Conservation (phyloP, 352 stramenopile genomes). For the Phytophthora palmivora region DNA sequence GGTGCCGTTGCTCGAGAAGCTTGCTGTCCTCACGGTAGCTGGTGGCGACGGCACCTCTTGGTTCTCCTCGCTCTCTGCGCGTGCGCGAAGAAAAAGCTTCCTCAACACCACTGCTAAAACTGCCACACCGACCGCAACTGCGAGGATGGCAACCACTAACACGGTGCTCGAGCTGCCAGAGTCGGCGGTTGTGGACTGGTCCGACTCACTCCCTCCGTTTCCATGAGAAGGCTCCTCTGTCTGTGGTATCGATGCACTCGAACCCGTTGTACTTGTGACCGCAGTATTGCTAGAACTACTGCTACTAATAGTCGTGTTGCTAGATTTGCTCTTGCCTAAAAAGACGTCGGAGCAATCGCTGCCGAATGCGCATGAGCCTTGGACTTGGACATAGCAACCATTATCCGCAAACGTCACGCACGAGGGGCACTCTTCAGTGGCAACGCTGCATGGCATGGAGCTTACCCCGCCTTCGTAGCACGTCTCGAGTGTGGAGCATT, state of each 20-base stretch:
- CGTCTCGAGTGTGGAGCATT: slow-evolving; percentile 14
- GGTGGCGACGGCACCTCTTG: slow-evolving; percentile 39
- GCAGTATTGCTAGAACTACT: slow-evolving; percentile 3
- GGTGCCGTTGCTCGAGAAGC: slow-evolving; percentile 19
- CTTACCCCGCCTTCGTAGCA: slow-evolving; percentile 39
- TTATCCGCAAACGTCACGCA: slow-evolving; percentile 44
- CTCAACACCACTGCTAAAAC: slow-evolving; percentile 64
- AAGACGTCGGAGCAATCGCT: slow-evolving; percentile 34
- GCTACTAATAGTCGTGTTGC: not conserved
- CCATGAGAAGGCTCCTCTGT: not conserved
- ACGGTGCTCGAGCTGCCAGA: slow-evolving; percentile 43
- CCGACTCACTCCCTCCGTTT: not conserved
- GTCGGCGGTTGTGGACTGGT: slow-evolving; percentile 6
- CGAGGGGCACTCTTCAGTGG: slow-evolving; percentile 34
- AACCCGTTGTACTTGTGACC: not conserved
- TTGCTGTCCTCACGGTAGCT: slow-evolving; percentile 16
- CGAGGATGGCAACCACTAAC: slow-evolving; percentile 70
- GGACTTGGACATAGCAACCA: slow-evolving; percentile 33
- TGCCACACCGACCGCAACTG: slow-evolving; percentile 58
- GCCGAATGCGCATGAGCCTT: slow-evolving; percentile 37
- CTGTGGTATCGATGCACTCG: not conserved
- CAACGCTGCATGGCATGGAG: slow-evolving; percentile 30
- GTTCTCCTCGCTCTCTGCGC: slow-evolving; percentile 47
- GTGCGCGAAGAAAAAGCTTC: slow-evolving; percentile 62
- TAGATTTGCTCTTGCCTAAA: not conserved